A percentile compares a stretch with the other conserved stretches of the same genome.
phyloP scores from a whole-genome alignment of 2,329 filamentous ascomycete species.

The Venturia effusa region DNA sequence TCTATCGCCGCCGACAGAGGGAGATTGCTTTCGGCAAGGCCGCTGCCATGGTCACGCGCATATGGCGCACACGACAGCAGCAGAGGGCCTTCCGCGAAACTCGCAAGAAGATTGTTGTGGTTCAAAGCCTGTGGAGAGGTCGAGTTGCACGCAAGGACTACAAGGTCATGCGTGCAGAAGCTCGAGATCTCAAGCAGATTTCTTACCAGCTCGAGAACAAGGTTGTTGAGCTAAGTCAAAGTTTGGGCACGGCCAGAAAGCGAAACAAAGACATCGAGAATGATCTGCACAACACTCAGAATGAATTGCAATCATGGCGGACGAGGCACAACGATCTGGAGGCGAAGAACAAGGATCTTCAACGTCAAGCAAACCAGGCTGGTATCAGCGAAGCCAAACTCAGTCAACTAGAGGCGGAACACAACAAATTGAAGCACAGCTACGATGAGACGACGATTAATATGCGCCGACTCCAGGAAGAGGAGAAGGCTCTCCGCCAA shows the following conservation, averaged over 20 bases:
- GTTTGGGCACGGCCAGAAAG: conserved; percentile 79
- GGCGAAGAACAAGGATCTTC: conserved; percentile 81
- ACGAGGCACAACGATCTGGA: conserved; percentile 84
- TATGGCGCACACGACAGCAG: conserved; percentile 73
- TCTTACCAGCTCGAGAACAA: conserved; percentile 99
- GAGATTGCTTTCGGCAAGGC: conserved; percentile 90
- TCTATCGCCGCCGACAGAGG: conserved; percentile 84
- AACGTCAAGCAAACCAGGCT: conserved; percentile 93
- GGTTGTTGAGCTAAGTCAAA: conserved; percentile 95
- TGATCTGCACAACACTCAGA: conserved; percentile 92
- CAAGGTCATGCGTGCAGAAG: conserved; percentile 87
- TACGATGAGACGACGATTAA: conserved; percentile 86
- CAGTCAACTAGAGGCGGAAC: conserved; percentile 87
- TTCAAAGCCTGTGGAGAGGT: conserved; percentile 90
- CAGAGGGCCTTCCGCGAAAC: conserved; percentile 77
- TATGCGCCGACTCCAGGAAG: conserved; percentile 88
- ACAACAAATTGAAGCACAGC: conserved; percentile 78
- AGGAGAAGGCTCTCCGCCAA: conserved; percentile 77
- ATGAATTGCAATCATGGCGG: conserved; percentile 93
- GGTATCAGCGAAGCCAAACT: conserved; percentile 89
- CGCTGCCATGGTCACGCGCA: conserved; percentile 78
- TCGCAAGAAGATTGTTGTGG: conserved; percentile 75
- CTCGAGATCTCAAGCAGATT: conserved; percentile 96
- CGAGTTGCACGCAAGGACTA: conserved; percentile 70
- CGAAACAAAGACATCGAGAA: conserved; percentile 84